Base-by-base conservation (phyloP, 345 rosid genomes). In the Anacardium occidentale region DNA sequence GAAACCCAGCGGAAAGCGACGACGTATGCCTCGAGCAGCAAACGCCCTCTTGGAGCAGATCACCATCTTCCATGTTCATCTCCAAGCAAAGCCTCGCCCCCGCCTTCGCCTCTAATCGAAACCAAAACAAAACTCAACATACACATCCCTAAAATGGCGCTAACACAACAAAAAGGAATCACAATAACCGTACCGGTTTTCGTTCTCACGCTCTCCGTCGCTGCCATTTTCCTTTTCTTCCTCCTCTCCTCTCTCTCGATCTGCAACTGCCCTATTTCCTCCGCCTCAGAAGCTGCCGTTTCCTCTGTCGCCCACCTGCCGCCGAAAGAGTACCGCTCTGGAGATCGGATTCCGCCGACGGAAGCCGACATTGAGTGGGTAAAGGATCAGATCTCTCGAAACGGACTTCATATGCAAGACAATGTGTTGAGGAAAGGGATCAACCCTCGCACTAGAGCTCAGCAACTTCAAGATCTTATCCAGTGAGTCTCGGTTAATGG, bases 361-460 rank as follows among this genome's bases (percentile, higher is more conserved):
- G 44, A 63, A 51, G 91, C 89, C 72, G 98, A 96, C 74, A 75
- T 96, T 0, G 80, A 87, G 64, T 96, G 99, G 98, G 88, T 91
- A 24, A 87, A 79, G 79, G 89, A 84, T 84, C 96, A 91, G 89
- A 93, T 96, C 85, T 85, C 81, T 66, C 78, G 58, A 32, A 93
- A 96, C 42, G 99, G 99, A 21, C 75, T 96, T 76, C 98, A 91
- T 71, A 93, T 96, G 99, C 91, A 84, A 71, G 87, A 88, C 22
- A 96, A 91, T 84, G 93, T 91, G 73, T 88, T 93, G 1, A 84
- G 99, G 4, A 96, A 96, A 73, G 99, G 97, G 65, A 96, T 96
- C 22, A 96, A 93, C 77, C 99, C 99, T 29, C 90, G 99, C 48
- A 87, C 99, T 26, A 80, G 99, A 51, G 94, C 84, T 78, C 96